Conservation (phyloP, 2,329 filamentous ascomycete species). For the Hymenoscyphus repandus region DNA sequence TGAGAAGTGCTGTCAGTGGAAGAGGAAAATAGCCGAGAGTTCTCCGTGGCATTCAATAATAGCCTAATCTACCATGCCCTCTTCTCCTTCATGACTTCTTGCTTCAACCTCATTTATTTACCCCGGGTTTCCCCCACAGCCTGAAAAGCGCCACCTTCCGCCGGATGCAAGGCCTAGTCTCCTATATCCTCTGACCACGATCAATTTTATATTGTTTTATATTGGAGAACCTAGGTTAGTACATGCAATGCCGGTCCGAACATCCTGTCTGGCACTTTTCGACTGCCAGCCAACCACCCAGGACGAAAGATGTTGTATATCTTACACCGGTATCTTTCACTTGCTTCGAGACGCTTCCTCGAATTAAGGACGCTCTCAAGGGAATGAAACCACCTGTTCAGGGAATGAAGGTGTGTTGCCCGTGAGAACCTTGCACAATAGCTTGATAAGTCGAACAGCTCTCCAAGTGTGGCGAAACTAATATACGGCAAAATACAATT, state of each 20-base stretch:
- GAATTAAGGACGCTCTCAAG: too few species aligned
- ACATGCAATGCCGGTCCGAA: too few species aligned
- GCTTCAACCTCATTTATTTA: neutral
- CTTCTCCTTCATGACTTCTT: neutral
- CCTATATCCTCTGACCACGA: neutral
- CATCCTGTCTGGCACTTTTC: too few species aligned
- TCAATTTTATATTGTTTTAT: neutral
- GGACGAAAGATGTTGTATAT: too few species aligned
- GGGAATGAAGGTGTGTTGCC: too few species aligned
- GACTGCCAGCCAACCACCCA: too few species aligned
- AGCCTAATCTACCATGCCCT: slow-evolving; percentile 1
- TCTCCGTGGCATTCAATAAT: neutral
- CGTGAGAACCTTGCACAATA: too few species aligned
- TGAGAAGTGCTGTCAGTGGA: neutral
- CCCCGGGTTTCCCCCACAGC: slow-evolving; percentile 1
- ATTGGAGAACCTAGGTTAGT: neutral
- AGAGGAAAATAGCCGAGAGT: neutral
- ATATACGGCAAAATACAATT: neutral
- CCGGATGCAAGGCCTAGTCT: neutral
- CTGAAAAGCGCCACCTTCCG: slow-evolving; percentile 1
- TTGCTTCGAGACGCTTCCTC: too few species aligned
- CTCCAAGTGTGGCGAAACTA: neutral
- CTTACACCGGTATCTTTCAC: too few species aligned
- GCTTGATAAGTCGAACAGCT: too few species aligned
- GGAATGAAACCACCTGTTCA: too few species aligned